Base-by-base conservation (phyloP, 1,139 yeast species). In the Pichia sp. region DNA sequence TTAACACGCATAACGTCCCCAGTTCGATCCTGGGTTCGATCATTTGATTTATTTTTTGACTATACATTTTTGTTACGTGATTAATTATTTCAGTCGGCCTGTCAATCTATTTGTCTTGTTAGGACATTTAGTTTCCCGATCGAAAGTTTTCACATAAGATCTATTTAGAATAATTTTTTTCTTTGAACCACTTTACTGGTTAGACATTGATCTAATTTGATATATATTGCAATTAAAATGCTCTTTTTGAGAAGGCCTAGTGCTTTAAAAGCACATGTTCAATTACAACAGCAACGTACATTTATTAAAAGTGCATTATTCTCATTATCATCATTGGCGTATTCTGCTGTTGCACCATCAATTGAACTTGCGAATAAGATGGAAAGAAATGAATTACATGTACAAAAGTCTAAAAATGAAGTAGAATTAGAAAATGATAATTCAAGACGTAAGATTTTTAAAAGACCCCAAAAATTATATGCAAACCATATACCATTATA, bases 1-100 rank as follows among this genome's bases (percentile, higher is more conserved):
- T 85, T 87, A 86, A 87, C 96, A 87, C 95, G 95, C 95, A 84
- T 90, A 84, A 86, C 90, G 96, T 87, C 96, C 96, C 96, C 96
- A 86, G 96, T 87, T 87, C 96, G 96, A 87, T 84, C 96, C 96
- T 87, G 96, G 96, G 96, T 87, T 83, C 79, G 85, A 84, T 85
- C 96, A 87, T 45, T 47, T 47, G 30, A 37, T 6, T 32, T 9
- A 26, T 7, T n/a, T 39, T 37, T 29, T n/a, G n/a, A n/a, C n/a
- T n/a, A n/a, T n/a, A 16, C 11, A 30, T 33, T 10, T 7, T 7
- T 30, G 26, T 31, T 37, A 38, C n/a, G n/a, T n/a, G n/a, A n/a
- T n/a, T n/a, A n/a, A n/a, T n/a, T n/a, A n/a, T n/a, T n/a, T n/a
- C n/a, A n/a, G n/a, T n/a, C n/a, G n/a, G n/a, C n/a, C n/a, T n/a